Evolutionary conservation across 192 early-diverging fungal species (phyloP), one percentile per base, ranked within the genome.

Genomic region (Chytriomyces sp.): DNA sequence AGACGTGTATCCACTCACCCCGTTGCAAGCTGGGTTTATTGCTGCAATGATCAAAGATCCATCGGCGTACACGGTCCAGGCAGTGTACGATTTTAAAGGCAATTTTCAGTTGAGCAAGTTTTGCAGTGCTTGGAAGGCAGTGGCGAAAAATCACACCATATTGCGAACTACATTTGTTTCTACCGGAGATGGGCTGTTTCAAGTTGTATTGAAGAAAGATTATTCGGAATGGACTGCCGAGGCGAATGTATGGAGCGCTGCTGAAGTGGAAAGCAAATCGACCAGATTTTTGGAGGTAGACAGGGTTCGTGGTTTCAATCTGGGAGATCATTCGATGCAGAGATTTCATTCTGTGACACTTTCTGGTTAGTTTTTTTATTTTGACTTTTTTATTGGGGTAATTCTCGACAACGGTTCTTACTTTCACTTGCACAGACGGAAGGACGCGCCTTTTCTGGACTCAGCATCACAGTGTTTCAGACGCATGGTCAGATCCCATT

Each of bases 1-100:
- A 23, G 81, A 82, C 66, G 69, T 82, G 7, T 80, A 76, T 49
- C 81, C 81, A 48, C 24, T 24, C 23, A 80, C 77, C 4, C 63
- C 77, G 9, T n/a, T 82, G 72, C 81, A 82, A 59, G 20, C 57
- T 20, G 61, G 61, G 44, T 57, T 81, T 13, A 61, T 81, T 9
- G 67, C 63, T 73, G 13, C 48, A 10, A 66, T 59, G 13, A 23
- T 79, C 10, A 45, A 63, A 16, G 75, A 67, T 61, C 16, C 47
- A 3, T n/a, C 57, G 23, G 23, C 23, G 57, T 60, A 60, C 57
- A 23, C 23, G 16, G 57, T 60, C 18, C 16, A 60, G 16, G 18
- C 16, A 60, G 23, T 18, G 1, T 60, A 23, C 18, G 57, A 60
- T 60, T 23, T 60, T 5, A 23, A 60, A n/a, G 16, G 57, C 57